Conservation (phyloP, 345 rosid species). For the Pistacia atlantica region DNA sequence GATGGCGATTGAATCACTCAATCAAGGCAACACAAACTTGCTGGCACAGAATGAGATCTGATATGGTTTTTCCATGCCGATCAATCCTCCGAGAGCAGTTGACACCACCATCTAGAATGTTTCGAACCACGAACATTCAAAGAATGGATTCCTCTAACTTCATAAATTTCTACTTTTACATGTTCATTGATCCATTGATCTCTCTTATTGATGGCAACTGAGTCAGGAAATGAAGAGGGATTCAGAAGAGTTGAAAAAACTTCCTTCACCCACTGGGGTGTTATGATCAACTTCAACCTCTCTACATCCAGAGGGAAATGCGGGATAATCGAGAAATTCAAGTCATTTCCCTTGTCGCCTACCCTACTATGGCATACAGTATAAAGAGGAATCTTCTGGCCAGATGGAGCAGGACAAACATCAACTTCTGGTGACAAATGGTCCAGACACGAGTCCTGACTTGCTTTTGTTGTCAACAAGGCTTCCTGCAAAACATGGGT, state of each 20-base stretch:
- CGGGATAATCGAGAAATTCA: conserved; percentile 85
- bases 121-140: conserved; percentile 74
- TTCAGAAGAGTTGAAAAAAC: conserved; percentile 58
- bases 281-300: conserved; percentile 61
- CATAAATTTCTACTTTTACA: conserved; percentile 70
- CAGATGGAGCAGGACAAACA: conserved; percentile 53
- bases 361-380: conserved; percentile 72
- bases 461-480: conserved; percentile 16
- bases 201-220: conserved; percentile 35
- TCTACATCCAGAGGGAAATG: conserved; percentile 55
- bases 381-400: conserved; percentile 66
- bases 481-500: conserved; percentile 23
- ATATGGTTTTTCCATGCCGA: conserved; percentile 81
- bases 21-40: conserved; percentile 52
- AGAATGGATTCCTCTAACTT: conserved; percentile 66
- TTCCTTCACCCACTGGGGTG: conserved; percentile 71
- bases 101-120: conserved; percentile 87
- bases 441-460: conserved; percentile 4
- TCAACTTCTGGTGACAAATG: conserved; percentile 13
- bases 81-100: conserved; percentile 92
- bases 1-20: neutral
- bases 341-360: conserved; percentile 87
- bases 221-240: conserved; percentile 44
- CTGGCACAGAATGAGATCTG: conserved; percentile 73
- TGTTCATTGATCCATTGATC: conserved; percentile 41